phyloP scores from a whole-genome alignment of 139 green algal species.

The Penium margaritaceum region DNA sequence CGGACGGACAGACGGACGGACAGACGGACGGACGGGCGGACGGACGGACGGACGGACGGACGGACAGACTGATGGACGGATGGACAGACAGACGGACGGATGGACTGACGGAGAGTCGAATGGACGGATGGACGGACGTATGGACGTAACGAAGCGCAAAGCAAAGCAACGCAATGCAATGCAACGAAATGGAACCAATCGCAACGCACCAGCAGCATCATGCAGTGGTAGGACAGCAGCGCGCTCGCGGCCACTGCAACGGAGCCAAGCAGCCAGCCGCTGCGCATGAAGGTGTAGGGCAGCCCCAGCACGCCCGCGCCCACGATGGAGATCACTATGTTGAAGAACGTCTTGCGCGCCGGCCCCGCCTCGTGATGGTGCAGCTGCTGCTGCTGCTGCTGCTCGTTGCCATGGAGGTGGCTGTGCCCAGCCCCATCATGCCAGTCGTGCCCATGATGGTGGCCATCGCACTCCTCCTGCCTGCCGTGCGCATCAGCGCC shows the following conservation, averaged over 20 bases:
- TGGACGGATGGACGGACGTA: too few relatives aligned
- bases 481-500: too few relatives aligned
- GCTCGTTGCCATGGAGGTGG: background rate
- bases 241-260: conserved; percentile 35
- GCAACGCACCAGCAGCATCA: conserved; percentile 51
- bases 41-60: too few relatives aligned
- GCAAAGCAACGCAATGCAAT: conserved; percentile 3
- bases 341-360: conserved; percentile 38
- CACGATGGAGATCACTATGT: conserved; percentile 56
- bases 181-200: background rate
- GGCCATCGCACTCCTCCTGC: too few relatives aligned
- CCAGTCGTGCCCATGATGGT: too few relatives aligned
- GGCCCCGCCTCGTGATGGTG: background rate
- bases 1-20: too few relatives aligned
- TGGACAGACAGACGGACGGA: too few relatives aligned
- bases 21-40: too few relatives aligned
- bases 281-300: conserved; percentile 51
- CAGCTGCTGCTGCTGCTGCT: background rate
- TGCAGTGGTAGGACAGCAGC: conserved; percentile 48
- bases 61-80: too few relatives aligned
- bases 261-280: conserved; percentile 40
- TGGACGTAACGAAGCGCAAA: too few relatives aligned
- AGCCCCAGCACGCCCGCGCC: conserved; percentile 56
- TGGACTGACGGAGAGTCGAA: too few relatives aligned
- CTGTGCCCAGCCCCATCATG: background rate